Percentiles rank a stretch among this genome's conserved stretches.
phyloP scores from a whole-genome alignment of 805 yeast species.

The Ogataea populi-albae region DNA sequence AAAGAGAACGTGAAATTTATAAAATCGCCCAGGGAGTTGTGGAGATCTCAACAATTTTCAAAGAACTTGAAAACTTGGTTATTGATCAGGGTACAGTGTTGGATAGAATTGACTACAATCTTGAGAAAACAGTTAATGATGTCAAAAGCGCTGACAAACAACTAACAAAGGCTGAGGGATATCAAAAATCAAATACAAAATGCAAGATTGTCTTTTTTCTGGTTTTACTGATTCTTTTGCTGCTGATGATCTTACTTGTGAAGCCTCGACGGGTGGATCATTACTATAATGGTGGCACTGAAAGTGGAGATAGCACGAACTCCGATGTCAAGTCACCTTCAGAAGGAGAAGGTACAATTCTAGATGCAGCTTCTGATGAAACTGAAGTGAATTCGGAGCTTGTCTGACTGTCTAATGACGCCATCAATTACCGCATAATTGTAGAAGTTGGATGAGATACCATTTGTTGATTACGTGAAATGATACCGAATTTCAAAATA shows the following conservation, averaged over 20 bases:
- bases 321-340: too few relatives aligned
- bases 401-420: too few relatives aligned
- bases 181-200: conserved; percentile 87
- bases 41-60: conserved; percentile 89
- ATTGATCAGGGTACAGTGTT: conserved; percentile 94
- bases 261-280: conserved; percentile 47
- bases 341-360: too few relatives aligned
- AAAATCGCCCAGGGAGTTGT: conserved; percentile 91
- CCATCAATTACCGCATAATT: too few relatives aligned
- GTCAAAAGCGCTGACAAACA: conserved; percentile 77
- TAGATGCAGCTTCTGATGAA: too few relatives aligned
- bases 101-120: conserved; percentile 90
- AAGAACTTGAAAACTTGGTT: conserved; percentile 86
- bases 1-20: conserved; percentile 86
- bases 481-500: too few relatives aligned
- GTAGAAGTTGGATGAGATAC: too few relatives aligned
- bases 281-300: conserved; percentile 24
- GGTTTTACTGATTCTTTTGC: conserved; percentile 64
- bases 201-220: conserved; percentile 82
- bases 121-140: conserved; percentile 74
- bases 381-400: too few relatives aligned
- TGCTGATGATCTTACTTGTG: conserved; percentile 66
- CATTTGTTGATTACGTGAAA: too few relatives aligned
- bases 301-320: conserved; percentile 6
- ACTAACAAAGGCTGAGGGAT: conserved; percentile 67